Evolutionary conservation across 2,329 filamentous ascomycete species (phyloP).

Genomic region (Pleomassaria siparia): DNA sequence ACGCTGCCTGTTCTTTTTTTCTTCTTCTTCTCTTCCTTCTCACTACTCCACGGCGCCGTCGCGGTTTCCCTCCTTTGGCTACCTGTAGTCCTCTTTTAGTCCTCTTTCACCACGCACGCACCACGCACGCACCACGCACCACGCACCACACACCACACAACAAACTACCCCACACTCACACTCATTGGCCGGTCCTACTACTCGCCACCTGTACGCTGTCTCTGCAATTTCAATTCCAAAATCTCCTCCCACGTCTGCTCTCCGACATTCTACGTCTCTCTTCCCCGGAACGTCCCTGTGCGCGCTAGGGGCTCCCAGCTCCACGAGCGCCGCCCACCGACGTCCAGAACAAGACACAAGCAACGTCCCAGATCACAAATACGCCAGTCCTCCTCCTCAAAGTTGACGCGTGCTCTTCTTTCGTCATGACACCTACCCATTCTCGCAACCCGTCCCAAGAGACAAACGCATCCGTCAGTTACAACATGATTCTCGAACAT

Average conservation of each 20-base stretch:
- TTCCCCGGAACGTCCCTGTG: not conserved
- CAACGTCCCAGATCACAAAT: not conserved
- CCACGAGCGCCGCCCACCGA: not conserved
- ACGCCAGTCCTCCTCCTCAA: conserved; percentile 1
- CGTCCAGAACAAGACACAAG: conserved; percentile 5
- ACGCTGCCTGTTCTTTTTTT: not conserved
- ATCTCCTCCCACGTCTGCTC: not conserved
- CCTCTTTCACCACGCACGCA: not conserved
- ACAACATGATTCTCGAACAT: conserved; percentile 43
- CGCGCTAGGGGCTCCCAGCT: conserved; percentile 9
- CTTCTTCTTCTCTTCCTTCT: not conserved
- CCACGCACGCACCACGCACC: conserved; percentile 1
- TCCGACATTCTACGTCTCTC: conserved; percentile 9
- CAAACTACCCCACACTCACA: conserved; percentile 8
- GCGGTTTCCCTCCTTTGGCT: no score
- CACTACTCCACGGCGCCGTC: not conserved
- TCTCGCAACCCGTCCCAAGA: conserved; percentile 44
- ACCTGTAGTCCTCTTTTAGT: no score
- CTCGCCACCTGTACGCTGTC: conserved; percentile 18
- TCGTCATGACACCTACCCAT: conserved; percentile 36
- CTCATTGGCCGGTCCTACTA: conserved; percentile 2
- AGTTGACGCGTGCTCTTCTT: not conserved
- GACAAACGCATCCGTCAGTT: conserved; percentile 35
- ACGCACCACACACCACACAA: no score
- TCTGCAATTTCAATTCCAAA: conserved; percentile 2